These are phyloP conservation scores for Vanderwaltozyma yarrowii DNA, from an alignment of 805 yeast genomes.

Conservation along the genomic window DNA sequence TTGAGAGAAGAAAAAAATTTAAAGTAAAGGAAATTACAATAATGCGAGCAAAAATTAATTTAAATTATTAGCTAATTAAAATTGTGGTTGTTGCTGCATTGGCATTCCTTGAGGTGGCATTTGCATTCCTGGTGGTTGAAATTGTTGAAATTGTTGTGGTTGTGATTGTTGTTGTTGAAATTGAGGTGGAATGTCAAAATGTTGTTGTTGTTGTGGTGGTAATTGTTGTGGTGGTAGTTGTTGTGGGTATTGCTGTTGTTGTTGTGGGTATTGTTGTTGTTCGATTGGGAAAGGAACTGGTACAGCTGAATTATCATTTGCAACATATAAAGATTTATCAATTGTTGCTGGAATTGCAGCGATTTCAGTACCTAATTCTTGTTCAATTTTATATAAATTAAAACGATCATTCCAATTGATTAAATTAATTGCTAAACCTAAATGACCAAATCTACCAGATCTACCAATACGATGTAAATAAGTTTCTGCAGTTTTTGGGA, in stretches of 20 bases:
- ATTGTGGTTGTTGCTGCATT: constrained; percentile 3
- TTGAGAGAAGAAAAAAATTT: neutral
- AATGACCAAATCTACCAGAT: constrained; percentile 97
- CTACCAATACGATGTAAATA: constrained; percentile 98
- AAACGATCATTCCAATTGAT: constrained; percentile 96
- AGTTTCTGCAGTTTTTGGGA: constrained; percentile 97
- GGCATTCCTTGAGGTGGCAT: constrained; percentile 1
- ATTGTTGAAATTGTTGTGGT: constrained; percentile 2
- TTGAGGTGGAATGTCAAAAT: constrained; percentile 51
- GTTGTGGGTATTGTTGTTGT: constrained; percentile 9
- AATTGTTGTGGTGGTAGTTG: constrained; percentile 2
- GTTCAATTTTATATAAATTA: constrained; percentile 88
- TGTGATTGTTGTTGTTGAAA: constrained; percentile 33
- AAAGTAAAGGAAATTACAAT: neutral
- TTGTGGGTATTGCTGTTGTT: constrained; percentile 1
- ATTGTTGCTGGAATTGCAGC: constrained; percentile 93
- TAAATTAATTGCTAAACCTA: constrained; percentile 93
- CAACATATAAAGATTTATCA: constrained; percentile 82
- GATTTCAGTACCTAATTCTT: constrained; percentile 94
- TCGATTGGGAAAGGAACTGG: constrained; percentile 87
- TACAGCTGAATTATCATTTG: constrained; percentile 58
- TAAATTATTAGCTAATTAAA: neutral
- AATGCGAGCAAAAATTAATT: neutral
- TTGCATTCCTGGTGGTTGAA: constrained; percentile 1
- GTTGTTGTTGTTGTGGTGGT: constrained; percentile 1